Percentiles rank a stretch among this genome's conserved stretches.
These are phyloP conservation scores for Heliamphora exappendiculata DNA, from an alignment of 148 eudicot species.

Conservation along the genomic window DNA sequence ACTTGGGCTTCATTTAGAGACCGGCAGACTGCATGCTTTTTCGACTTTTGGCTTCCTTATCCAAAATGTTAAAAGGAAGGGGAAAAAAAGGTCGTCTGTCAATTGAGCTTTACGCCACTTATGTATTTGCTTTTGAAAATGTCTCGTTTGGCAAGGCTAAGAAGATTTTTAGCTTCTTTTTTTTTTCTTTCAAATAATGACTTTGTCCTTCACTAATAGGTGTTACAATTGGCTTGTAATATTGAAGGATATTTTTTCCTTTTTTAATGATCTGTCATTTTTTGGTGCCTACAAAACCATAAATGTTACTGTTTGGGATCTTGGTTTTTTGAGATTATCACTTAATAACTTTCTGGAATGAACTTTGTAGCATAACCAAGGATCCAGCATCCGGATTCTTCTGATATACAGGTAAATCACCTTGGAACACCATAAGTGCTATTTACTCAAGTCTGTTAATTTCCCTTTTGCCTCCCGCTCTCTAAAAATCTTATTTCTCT, in stretches of 20 bases:
- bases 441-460: neutral
- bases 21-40: no score
- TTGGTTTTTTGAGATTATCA: neutral
- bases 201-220: no score
- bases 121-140: no score
- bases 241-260: neutral
- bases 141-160: no score
- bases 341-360: neutral
- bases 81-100: no score
- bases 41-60: no score
- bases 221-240: neutral
- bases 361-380: conserved; percentile 62
- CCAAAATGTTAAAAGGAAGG: no score
- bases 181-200: no score
- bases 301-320: neutral
- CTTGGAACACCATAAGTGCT: conserved; percentile 5
- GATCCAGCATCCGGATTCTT: conserved; percentile 61
- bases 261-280: neutral
- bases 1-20: no score
- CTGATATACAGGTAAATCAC: conserved; percentile 66
- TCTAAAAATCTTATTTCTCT: neutral
- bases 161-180: no score
- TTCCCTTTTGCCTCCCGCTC: neutral
- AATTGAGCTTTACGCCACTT: no score
- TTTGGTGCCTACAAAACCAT: neutral